Percentiles rank a stretch among this genome's conserved stretches.
These are phyloP conservation scores for Neurospora sp. DNA, from an alignment of 2,329 filamentous ascomycete genomes.

Conservation along the genomic window DNA sequence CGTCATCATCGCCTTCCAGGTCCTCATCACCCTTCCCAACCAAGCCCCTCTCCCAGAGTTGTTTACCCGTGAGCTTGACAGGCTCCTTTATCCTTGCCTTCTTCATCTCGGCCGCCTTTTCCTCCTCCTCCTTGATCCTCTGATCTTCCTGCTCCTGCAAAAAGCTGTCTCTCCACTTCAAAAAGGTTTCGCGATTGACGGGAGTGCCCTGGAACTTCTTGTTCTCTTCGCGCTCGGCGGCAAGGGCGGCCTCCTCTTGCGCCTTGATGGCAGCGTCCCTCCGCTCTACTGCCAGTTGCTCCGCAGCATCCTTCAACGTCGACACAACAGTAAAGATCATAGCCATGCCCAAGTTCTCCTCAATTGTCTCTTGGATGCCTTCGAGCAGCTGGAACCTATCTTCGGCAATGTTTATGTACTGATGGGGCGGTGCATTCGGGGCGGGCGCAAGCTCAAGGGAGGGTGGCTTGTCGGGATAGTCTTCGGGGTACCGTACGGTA, in stretches of 20 bases:
- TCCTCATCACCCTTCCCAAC: constrained; percentile 57
- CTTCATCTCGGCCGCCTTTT: constrained; percentile 73
- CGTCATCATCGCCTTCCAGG: constrained; percentile 52
- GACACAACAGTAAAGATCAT: constrained; percentile 93
- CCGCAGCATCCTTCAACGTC: constrained; percentile 81
- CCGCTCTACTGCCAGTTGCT: constrained; percentile 69
- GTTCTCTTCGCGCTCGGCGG: constrained; percentile 82
- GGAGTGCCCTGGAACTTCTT: constrained; percentile 87
- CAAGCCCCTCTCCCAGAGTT: constrained; percentile 70
- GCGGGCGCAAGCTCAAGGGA: constrained; percentile 68
- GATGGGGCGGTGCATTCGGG: constrained; percentile 58
- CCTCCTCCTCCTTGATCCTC: constrained; percentile 58
- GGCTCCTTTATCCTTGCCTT: constrained; percentile 68
- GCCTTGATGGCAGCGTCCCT: constrained; percentile 51
- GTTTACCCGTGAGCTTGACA: constrained; percentile 59
- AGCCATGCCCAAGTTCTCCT: constrained; percentile 92
- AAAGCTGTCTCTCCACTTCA: constrained; percentile 74
- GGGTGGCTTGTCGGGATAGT: constrained; percentile 82
- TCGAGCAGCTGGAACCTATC: constrained; percentile 69
- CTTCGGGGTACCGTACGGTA: constrained; percentile 78
- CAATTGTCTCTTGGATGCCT: constrained; percentile 61
- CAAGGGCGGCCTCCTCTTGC: constrained; percentile 43
- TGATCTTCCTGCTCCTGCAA: constrained; percentile 69
- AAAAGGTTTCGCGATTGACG: constrained; percentile 79
- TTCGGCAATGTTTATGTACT: constrained; percentile 66